Evolutionary conservation across 176 grass and related monocot species (phyloP), one percentile per base, ranked within the genome.

Genomic region (Echinochloa phyllopogon): DNA sequence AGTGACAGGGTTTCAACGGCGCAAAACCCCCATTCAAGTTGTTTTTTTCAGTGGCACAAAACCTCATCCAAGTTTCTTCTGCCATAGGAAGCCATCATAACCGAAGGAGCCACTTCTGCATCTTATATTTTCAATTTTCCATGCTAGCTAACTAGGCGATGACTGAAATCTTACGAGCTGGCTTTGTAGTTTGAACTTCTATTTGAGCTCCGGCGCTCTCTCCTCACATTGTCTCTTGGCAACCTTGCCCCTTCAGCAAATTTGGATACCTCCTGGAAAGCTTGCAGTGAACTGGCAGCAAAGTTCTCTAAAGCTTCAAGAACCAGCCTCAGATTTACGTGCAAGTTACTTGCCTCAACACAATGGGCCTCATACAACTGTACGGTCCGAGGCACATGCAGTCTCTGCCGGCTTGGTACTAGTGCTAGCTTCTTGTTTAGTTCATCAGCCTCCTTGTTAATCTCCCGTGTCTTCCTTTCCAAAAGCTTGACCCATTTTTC

Each of bases 371-470:
- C 88, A 10, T 84, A 73, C 9, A 69, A 45, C 6, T 78, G 77
- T 48, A 77, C 71, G 2, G 66, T 58, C 20, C 62, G 56, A 33
- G 79, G 86, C n/a, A 85, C 9, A 64, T 84, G 84, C 21, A 90
- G 69, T 52, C 58, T 82, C 29, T 76, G 83, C 53, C 79, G 83
- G 44, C 75, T 89, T 5, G 88, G 86, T 77, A 96, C 61, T 6
- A 85, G 56, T 4, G 75, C 81, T 4, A 99, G 82, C 63, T 99
- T 99, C 88, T 71, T 96, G 66, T 94, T 94, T 48, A 99, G 63
- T 39, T 86, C 86, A 67, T 94, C 86, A 0, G 86, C 45, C 36
- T 94, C 97, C 74, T 92, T 99, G 72, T 84, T 89, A 29, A 94
- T 92, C 40, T 92, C 88, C 20, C 79, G 65, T 3, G 64, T 82